Conservation (phyloP, 2,329 filamentous ascomycete genomes). For the Xylariales sp. region DNA sequence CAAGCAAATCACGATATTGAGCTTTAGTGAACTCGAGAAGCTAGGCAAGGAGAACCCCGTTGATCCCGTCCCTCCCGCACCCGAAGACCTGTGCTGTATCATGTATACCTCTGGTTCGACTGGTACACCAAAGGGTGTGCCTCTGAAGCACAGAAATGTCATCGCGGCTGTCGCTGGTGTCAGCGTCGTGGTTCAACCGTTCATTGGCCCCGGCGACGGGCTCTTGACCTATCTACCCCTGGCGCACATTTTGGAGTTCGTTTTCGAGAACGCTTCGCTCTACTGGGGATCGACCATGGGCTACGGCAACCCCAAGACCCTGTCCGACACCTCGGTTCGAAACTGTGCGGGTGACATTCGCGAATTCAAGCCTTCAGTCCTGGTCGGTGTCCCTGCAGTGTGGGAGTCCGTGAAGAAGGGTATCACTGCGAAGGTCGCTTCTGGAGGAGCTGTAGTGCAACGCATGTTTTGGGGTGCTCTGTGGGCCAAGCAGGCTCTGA, state of each 20-base stretch:
- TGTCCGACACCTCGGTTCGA: slow-evolving; percentile 75
- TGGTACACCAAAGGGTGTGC: slow-evolving; percentile 76
- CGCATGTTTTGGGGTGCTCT: slow-evolving; percentile 68
- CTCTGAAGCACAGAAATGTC: slow-evolving; percentile 70
- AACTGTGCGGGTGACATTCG: slow-evolving; percentile 87
- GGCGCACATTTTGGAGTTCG: slow-evolving; percentile 85
- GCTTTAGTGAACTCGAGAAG: slow-evolving; percentile 46
- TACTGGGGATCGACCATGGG: slow-evolving; percentile 88
- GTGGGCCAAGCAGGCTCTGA: slow-evolving; percentile 46
- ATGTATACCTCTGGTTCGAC: slow-evolving; percentile 76
- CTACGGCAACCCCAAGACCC: slow-evolving; percentile 80
- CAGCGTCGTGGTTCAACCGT: slow-evolving; percentile 69
- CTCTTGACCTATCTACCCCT: slow-evolving; percentile 81
- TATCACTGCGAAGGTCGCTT: slow-evolving; percentile 70
- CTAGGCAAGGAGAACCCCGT: slow-evolving; percentile 58
- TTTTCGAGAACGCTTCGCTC: slow-evolving; percentile 79
- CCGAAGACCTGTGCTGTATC: slow-evolving; percentile 73
- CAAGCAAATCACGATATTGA: slow-evolving; percentile 42
- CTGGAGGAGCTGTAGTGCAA: slow-evolving; percentile 61
- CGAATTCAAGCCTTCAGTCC: slow-evolving; percentile 76
- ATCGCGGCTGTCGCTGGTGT: slow-evolving; percentile 75
- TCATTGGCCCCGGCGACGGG: slow-evolving; percentile 72
- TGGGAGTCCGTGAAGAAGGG: slow-evolving; percentile 94
- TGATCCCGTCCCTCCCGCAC: slow-evolving; percentile 62
- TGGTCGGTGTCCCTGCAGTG: slow-evolving; percentile 83